Evolutionary conservation across 495 filamentous ascomycete species (phyloP).

Genomic region (Chaetomium fimeti): DNA sequence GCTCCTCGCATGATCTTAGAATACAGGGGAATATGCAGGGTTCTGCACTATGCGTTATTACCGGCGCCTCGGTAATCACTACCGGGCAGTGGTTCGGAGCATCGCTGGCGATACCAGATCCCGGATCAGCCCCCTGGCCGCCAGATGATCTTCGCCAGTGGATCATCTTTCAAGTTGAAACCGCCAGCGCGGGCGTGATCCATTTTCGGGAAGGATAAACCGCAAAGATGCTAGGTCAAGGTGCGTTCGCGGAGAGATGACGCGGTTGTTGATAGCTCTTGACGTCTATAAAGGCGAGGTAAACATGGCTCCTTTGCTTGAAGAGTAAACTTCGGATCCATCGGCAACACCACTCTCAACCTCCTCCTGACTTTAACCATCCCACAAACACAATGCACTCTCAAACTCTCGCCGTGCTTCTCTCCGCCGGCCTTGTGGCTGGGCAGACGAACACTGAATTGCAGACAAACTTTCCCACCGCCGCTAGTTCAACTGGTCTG

Average conservation of each 20-base stretch:
- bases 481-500: constrained; percentile 30
- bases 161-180: constrained; percentile 10
- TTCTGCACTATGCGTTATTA: not conserved
- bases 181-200: not conserved
- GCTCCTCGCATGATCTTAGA: not conserved
- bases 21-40: not conserved
- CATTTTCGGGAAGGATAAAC: not conserved
- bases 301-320: no score
- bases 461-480: constrained; percentile 31
- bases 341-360: not conserved
- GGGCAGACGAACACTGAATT: constrained; percentile 35
- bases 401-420: constrained; percentile 18
- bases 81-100: not conserved
- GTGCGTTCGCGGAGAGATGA: not conserved
- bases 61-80: not conserved
- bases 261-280: no score
- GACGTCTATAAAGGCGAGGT: no score
- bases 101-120: not conserved
- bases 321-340: no score
- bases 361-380: not conserved
- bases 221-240: not conserved
- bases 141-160: not conserved
- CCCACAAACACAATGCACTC: constrained; percentile 13
- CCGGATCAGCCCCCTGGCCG: not conserved
- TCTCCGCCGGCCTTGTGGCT: constrained; percentile 18